Base-by-base conservation (phyloP, 1,284 basidiomycete species). In the Naganishia albida region DNA sequence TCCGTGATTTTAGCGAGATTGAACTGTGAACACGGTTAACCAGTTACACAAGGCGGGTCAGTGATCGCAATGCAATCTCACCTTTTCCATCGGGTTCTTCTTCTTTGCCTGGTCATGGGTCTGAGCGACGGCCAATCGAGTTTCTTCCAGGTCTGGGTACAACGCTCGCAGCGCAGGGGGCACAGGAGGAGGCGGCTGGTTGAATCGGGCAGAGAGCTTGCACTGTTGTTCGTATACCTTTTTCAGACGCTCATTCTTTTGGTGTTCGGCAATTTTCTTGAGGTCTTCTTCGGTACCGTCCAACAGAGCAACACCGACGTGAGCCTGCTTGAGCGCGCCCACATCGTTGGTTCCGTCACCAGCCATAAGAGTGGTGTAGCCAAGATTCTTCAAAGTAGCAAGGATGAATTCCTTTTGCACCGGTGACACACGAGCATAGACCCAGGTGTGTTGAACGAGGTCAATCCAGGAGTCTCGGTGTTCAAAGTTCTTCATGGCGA, bases 261-360 rank as follows among this genome's bases (percentile, higher is more conserved):
- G 91, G 71, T 93, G 87, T 74, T 97, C 92, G 1, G 92, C 91
- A 70, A 97, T 97, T 76, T 89, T 91, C 78, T 91, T 86, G 39
- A 97, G 80, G 74, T 96, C 94, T 71, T 94, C 93, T 0, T 86
- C 84, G 0, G 92, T 90, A 0, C 93, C 93, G 73, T 96, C 92
- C 51, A 97, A 82, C 1, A 97, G 82, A 0, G 93, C 93, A 20
- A 97, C 90, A 69, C 93, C 93, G 65, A 97, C 88, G 76, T 97
- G 91, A 0, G 94, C 93, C 75, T 95, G 91, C 78, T 97, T 97
- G 59, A 97, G 85, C 2, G 94, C 93, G 38, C 94, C 93, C 53
- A 97, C 93, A 71, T 97, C 93, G 77, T 97, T 97, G 18, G 93
- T 97, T 43, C 94, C 94, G 75, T 97, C 94, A 66, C 93, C 93